Evolutionary conservation across 495 filamentous ascomycete species (phyloP).

Genomic region (Trichoderma asperelloides): DNA sequence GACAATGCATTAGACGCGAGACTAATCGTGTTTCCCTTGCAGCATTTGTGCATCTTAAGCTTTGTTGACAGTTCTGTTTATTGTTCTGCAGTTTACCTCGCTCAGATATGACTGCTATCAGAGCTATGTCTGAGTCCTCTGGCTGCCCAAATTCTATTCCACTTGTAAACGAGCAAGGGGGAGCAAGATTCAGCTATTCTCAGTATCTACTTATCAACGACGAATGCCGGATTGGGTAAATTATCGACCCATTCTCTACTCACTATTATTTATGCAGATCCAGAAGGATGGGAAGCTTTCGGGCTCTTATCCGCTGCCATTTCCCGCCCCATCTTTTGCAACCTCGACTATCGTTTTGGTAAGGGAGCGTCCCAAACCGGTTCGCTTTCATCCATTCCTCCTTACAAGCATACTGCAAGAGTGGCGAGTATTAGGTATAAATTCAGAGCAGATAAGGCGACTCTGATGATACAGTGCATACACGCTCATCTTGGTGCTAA

Average conservation of each 20-base stretch:
- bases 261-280: background rate
- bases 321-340: background rate
- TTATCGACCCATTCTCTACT: background rate
- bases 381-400: background rate
- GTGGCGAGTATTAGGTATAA: background rate
- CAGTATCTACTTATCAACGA: background rate
- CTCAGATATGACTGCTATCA: too few relatives aligned
- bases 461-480: background rate
- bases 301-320: constrained; percentile 1
- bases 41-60: background rate
- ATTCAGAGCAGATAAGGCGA: background rate
- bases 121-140: too few relatives aligned
- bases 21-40: background rate
- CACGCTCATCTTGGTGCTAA: background rate
- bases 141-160: too few relatives aligned
- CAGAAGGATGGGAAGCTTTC: background rate
- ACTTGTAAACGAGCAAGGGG: background rate
- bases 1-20: background rate
- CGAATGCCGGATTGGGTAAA: background rate
- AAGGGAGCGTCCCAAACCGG: background rate
- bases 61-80: too few relatives aligned
- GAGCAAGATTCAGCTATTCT: background rate
- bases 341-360: background rate
- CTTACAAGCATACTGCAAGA: background rate
- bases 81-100: too few relatives aligned